These are phyloP conservation scores for Sporobolomyces pararoseus DNA, from an alignment of 768 basidiomycete species.

Conservation along the genomic window DNA sequence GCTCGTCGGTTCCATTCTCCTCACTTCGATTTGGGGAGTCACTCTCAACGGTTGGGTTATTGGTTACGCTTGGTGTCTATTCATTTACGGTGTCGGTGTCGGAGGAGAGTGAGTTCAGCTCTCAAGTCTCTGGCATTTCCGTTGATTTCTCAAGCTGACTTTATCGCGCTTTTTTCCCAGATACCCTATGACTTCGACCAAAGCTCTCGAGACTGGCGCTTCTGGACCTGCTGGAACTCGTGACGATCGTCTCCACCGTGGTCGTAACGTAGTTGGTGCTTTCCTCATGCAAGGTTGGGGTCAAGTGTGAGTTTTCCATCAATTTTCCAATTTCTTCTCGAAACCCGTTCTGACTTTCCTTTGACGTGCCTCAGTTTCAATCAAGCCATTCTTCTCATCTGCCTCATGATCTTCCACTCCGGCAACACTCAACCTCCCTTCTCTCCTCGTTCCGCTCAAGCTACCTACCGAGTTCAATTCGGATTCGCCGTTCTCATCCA, in stretches of 20 bases:
- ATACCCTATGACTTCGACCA: conserved; percentile 53
- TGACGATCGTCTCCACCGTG: conserved; percentile 52
- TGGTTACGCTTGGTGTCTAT: conserved; percentile 49
- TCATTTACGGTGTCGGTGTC: conserved; percentile 52
- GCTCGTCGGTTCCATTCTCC: conserved; percentile 52
- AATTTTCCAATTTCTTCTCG: conserved; percentile 15
- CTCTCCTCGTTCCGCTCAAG: conserved; percentile 48
- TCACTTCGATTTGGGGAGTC: conserved; percentile 52
- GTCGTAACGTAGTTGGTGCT: conserved; percentile 51
- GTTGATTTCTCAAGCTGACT: not conserved
- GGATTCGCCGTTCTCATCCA: conserved; percentile 52
- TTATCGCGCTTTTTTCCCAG: conserved; percentile 36
- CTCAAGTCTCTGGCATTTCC: not conserved
- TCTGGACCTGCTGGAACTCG: conserved; percentile 44
- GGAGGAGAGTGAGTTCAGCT: conserved; percentile 29
- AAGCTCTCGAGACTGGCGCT: conserved; percentile 49
- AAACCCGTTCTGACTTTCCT: not conserved
- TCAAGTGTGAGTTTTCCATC: conserved; percentile 44
- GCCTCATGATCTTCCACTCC: conserved; percentile 51
- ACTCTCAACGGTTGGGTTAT: conserved; percentile 52
- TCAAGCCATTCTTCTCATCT: conserved; percentile 50
- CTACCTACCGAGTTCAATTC: conserved; percentile 53
- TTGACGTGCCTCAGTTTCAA: conserved; percentile 25
- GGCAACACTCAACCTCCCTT: conserved; percentile 41
- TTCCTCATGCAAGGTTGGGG: conserved; percentile 54